Evolutionary conservation across 176 grass and related monocot genomes (phyloP).

Genomic region (Puya raimondii): DNA sequence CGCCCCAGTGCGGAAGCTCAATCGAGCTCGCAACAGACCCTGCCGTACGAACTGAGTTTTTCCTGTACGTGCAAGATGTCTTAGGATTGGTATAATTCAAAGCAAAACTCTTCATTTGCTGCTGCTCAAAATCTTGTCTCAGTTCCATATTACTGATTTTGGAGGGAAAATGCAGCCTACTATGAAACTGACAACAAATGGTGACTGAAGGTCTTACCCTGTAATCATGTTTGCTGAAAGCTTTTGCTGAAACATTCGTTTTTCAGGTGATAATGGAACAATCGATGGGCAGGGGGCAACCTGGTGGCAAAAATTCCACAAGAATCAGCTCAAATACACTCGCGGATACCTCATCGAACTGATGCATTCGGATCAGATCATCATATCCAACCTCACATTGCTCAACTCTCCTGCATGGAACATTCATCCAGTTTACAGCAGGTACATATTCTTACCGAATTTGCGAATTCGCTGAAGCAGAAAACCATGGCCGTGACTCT

Average conservation of each 20-base stretch:
- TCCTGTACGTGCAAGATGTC: no score
- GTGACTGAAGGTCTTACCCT: no score
- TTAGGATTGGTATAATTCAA: no score
- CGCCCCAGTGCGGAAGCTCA: no score
- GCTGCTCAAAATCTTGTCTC: no score
- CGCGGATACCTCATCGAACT: slow-evolving; percentile 79
- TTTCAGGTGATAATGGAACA: slow-evolving; percentile 64
- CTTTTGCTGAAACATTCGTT: neutral
- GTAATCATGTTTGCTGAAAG: no score
- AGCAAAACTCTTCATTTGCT: no score
- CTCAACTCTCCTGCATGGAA: slow-evolving; percentile 87
- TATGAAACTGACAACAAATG: no score
- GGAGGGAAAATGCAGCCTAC: no score
- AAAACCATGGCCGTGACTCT: neutral
- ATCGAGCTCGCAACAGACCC: no score
- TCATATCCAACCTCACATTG: slow-evolving; percentile 83
- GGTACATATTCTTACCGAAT: slow-evolving; percentile 3
- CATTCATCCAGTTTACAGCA: slow-evolving; percentile 94
- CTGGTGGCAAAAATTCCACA: slow-evolving; percentile 93
- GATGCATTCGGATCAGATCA: slow-evolving; percentile 45
- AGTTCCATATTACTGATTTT: no score
- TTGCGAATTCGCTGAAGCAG: neutral
- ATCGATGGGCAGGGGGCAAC: slow-evolving; percentile 70
- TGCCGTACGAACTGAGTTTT: no score
- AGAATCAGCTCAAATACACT: slow-evolving; percentile 80